Conservation (phyloP, 202 grass and related monocot genomes). For the Schoenoplectus tabernaemontani region DNA sequence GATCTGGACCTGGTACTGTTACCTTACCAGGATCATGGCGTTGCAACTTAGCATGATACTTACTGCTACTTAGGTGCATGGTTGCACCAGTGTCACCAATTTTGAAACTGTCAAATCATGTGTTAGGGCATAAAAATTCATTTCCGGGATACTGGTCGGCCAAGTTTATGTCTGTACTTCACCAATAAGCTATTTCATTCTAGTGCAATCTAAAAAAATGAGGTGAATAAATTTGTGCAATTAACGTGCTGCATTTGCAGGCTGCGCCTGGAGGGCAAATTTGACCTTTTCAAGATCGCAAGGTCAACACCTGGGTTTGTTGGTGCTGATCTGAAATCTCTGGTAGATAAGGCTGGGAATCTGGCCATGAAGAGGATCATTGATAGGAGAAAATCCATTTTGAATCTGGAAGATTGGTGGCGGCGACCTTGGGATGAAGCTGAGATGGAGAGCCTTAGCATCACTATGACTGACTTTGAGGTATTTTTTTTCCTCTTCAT, state of each 20-base stretch:
- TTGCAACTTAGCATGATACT: not conserved
- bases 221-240: not conserved
- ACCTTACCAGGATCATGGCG: not conserved
- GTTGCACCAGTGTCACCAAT: no score
- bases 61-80: not conserved
- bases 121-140: not conserved
- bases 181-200: not conserved
- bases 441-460: conserved; percentile 62
- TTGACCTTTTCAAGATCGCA: conserved; percentile 83
- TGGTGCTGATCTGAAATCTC: conserved; percentile 72
- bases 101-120: not conserved
- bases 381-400: conserved; percentile 43
- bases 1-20: not conserved
- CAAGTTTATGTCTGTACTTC: not conserved
- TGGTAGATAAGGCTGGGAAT: conserved; percentile 83
- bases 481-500: conserved; percentile 22
- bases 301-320: conserved; percentile 87
- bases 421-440: conserved; percentile 53
- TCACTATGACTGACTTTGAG: conserved; percentile 78
- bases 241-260: not conserved
- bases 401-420: conserved; percentile 65
- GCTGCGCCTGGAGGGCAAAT: conserved; percentile 56
- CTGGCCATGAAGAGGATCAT: conserved; percentile 91
- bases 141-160: not conserved
- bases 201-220: not conserved